Evolutionary conservation across 495 filamentous ascomycete species (phyloP).

Genomic region (Thermothielavioides terrestris): DNA sequence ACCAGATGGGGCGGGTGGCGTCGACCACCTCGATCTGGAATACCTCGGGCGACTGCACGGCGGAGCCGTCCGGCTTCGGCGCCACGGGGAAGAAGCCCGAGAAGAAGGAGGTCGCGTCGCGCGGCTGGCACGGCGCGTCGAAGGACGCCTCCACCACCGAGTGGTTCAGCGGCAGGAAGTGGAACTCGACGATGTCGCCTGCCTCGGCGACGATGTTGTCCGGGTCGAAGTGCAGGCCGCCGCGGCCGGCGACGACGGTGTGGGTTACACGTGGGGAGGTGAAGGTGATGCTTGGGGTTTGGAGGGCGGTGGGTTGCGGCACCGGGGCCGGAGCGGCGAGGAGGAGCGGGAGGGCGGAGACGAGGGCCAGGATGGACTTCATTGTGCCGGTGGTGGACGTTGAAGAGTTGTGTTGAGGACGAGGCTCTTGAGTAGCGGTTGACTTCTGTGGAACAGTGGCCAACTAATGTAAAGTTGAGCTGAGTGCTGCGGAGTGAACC

Average conservation of each 20-base stretch:
- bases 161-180: constrained; percentile 52
- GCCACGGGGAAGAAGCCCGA: constrained; percentile 22
- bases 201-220: constrained; percentile 41
- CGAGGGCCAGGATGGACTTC: constrained; percentile 10
- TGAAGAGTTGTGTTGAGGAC: not conserved
- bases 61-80: not conserved
- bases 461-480: too few species aligned
- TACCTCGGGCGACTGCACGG: constrained; percentile 18
- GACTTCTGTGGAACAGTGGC: too few species aligned
- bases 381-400: constrained; percentile 9
- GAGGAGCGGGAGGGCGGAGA: not conserved
- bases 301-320: constrained; percentile 4
- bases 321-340: constrained; percentile 17
- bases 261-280: constrained; percentile 28
- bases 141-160: constrained; percentile 49
- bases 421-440: too few species aligned
- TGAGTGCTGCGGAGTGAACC: too few species aligned
- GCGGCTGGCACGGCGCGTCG: constrained; percentile 42
- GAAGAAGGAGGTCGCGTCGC: constrained; percentile 14
- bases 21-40: constrained; percentile 32
- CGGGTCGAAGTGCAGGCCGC: constrained; percentile 43
- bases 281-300: too few species aligned
- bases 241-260: constrained; percentile 43
- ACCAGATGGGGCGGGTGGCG: constrained; percentile 20
- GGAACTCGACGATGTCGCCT: constrained; percentile 47